phyloP scores from a whole-genome alignment of 352 stramenopile genomes.

The Globisporangium viniferum region DNA sequence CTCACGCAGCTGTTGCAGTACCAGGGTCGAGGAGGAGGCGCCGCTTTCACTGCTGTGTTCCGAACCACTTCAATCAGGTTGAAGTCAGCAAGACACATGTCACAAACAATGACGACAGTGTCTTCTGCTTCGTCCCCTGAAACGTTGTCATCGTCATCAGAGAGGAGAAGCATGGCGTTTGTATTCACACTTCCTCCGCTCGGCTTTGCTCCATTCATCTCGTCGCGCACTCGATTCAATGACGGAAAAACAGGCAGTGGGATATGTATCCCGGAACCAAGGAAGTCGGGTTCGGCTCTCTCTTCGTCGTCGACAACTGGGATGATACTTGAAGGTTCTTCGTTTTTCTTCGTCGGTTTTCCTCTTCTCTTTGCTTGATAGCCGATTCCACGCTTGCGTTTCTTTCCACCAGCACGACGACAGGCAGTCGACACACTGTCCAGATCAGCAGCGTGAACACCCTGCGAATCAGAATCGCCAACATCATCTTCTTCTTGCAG shows the following conservation, averaged over 20 bases:
- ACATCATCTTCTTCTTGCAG: neutral
- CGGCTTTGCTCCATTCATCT: constrained; percentile 11
- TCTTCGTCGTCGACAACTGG: neutral
- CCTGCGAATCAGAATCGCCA: neutral
- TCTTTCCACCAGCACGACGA: constrained; percentile 18
- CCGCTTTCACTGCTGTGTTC: constrained; percentile 26
- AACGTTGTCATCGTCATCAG: constrained; percentile 40
- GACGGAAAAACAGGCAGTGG: constrained; percentile 10
- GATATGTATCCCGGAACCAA: neutral
- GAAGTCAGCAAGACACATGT: constrained; percentile 75
- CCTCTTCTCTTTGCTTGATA: constrained; percentile 14
- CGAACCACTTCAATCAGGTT: constrained; percentile 62
- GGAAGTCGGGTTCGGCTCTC: neutral
- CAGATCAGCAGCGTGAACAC: neutral
- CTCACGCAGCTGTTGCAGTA: constrained; percentile 65
- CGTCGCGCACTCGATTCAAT: constrained; percentile 5
- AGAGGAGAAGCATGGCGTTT: constrained; percentile 33
- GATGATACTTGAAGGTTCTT: neutral
- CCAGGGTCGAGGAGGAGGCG: constrained; percentile 66
- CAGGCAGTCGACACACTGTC: neutral
- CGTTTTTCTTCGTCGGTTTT: constrained; percentile 3
- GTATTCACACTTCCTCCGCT: constrained; percentile 23
- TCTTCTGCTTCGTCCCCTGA: constrained; percentile 34
- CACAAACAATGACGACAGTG: constrained; percentile 62
- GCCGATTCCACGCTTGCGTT: constrained; percentile 26